These are phyloP conservation scores for Trametes cingulata DNA, from an alignment of 768 basidiomycete species.

Conservation along the genomic window DNA sequence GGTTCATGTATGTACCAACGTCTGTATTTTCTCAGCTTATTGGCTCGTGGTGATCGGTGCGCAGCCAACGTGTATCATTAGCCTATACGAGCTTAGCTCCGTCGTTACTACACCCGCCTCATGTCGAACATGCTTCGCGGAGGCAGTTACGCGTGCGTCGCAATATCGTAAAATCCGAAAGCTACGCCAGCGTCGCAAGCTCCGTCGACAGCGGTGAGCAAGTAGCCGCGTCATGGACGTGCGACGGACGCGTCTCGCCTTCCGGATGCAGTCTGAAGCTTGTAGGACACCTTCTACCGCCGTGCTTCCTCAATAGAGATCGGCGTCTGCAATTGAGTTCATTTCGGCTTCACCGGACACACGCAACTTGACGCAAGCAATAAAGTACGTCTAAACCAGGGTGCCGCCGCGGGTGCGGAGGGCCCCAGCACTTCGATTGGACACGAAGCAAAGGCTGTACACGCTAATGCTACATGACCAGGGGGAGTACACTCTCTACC, in stretches of 20 bases:
- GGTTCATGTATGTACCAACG: neutral
- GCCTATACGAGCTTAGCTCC: neutral
- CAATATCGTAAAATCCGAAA: neutral
- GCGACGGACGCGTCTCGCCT: neutral
- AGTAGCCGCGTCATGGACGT: neutral
- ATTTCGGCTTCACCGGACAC: neutral
- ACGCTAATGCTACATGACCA: slow-evolving; percentile 16
- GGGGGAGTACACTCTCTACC: slow-evolving; percentile 1
- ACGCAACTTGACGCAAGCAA: neutral
- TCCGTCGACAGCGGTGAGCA: neutral
- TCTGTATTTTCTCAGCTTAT: neutral
- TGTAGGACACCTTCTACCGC: no score
- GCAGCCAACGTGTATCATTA: neutral
- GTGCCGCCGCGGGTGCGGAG: neutral
- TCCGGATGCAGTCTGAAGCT: no score
- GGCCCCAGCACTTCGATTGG: slow-evolving; percentile 6
- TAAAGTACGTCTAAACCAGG: neutral
- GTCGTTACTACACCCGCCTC: neutral
- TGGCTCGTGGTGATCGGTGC: neutral
- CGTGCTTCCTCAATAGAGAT: no score
- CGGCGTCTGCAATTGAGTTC: no score
- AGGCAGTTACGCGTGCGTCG: neutral
- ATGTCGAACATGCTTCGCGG: slow-evolving; percentile 1
- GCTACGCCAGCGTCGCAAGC: neutral
- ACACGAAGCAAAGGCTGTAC: slow-evolving; percentile 7